Percentiles rank a stretch among this genome's conserved stretches.
These are phyloP conservation scores for Craterostigma plantagineum DNA, from an alignment of 257 asterid species.

Conservation along the genomic window DNA sequence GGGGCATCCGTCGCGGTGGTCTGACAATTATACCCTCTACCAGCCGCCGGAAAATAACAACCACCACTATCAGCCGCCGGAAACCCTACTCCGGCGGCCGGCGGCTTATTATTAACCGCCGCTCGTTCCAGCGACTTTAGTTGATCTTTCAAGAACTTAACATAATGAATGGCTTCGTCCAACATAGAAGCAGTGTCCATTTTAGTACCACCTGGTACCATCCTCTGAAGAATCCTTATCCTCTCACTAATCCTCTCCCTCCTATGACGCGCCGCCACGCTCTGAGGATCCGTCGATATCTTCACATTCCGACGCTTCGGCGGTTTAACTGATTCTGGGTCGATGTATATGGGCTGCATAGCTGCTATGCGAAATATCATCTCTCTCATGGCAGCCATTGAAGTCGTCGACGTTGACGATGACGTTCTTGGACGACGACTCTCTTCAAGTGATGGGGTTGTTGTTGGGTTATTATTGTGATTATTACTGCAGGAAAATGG, in stretches of 20 bases:
- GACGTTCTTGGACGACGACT: too few relatives aligned
- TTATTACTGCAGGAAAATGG: too few relatives aligned
- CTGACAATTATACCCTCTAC: too few relatives aligned
- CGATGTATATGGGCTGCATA: conserved; percentile 86
- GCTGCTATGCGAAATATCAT: conserved; percentile 88
- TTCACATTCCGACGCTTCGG: conserved; percentile 80
- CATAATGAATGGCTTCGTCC: conserved; percentile 88
- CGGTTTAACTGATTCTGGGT: conserved; percentile 79
- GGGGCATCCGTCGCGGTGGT: too few relatives aligned
- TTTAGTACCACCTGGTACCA: conserved; percentile 93
- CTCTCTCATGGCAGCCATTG: conserved; percentile 90
- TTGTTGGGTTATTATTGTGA: too few relatives aligned
- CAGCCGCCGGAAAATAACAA: too few relatives aligned
- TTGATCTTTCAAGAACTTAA: conserved; percentile 71
- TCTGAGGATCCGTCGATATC: conserved; percentile 89
- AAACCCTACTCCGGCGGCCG: conserved; percentile 1
- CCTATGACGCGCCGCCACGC: conserved; percentile 91
- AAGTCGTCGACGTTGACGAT: conserved; percentile 10
- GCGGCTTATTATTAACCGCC: conserved; percentile 19
- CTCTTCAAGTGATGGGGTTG: too few relatives aligned
- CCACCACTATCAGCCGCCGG: not conserved
- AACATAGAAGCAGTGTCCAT: conserved; percentile 99
- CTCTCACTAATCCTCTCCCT: conserved; percentile 83
- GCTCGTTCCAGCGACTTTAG: conserved; percentile 64
- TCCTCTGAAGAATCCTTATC: conserved; percentile 73